phyloP scores from a whole-genome alignment of 305 asterid genomes.

The Fraxinus albicans region DNA sequence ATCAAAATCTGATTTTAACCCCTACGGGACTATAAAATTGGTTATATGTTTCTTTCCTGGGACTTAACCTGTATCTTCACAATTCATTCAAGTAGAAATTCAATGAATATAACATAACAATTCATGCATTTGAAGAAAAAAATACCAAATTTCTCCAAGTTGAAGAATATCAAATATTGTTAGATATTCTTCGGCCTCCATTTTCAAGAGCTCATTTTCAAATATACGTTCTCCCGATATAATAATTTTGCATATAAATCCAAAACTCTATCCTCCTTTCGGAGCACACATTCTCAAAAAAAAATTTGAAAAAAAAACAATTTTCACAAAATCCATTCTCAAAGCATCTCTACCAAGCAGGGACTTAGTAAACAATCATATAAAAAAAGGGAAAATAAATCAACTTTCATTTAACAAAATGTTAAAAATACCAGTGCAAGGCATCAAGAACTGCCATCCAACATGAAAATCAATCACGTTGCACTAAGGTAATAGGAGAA shows the following conservation, averaged over 20 bases:
- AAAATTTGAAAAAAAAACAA: neutral
- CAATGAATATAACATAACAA: neutral
- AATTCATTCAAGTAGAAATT: neutral
- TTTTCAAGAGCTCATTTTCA: neutral
- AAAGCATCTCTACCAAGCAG: neutral
- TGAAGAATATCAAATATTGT: neutral
- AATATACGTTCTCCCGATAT: neutral
- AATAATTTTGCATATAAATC: neutral
- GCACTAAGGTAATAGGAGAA: neutral
- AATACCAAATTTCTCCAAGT: neutral
- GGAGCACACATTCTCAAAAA: no score
- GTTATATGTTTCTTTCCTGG: no score
- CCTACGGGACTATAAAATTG: neutral
- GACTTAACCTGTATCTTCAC: neutral
- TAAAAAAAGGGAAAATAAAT: neutral
- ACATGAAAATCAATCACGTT: neutral
- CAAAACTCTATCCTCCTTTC: neutral
- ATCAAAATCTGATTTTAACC: neutral
- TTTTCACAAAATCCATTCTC: neutral
- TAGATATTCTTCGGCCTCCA: neutral
- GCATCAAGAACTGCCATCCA: neutral
- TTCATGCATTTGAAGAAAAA: neutral
- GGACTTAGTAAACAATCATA: neutral
- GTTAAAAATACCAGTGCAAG: neutral
- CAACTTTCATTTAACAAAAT: neutral